phyloP scores from a whole-genome alignment of 805 yeast genomes.

The Ogataea philodendri region DNA sequence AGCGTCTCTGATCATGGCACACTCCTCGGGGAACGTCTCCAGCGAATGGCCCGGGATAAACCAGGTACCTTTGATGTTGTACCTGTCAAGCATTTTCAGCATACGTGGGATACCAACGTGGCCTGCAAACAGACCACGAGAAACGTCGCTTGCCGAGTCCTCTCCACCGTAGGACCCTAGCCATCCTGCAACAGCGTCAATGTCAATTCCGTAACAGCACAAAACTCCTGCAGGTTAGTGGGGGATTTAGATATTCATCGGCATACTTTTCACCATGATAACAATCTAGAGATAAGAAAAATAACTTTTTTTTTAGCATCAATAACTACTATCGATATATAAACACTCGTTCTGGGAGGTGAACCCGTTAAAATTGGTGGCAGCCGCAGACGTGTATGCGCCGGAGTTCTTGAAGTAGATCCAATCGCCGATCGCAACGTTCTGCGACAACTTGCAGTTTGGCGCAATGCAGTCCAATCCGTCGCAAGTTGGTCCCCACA shows the following conservation, averaged over 20 bases:
- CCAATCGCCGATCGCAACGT: constrained; percentile 88
- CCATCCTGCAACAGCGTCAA: constrained; percentile 41
- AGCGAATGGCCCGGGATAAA: constrained; percentile 39
- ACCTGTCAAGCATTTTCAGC: constrained; percentile 35
- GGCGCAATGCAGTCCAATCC: constrained; percentile 82
- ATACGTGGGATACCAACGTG: constrained; percentile 37
- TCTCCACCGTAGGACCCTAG: constrained; percentile 39
- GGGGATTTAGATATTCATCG: neutral
- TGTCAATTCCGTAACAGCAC: constrained; percentile 38
- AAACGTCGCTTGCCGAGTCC: constrained; percentile 36
- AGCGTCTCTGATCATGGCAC: constrained; percentile 34
- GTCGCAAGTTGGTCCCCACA: constrained; percentile 99
- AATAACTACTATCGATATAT: constrained; percentile 47
- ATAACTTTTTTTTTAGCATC: constrained; percentile 3
- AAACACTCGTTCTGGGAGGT: constrained; percentile 55
- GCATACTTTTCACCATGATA: constrained; percentile 8
- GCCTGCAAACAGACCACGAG: constrained; percentile 39
- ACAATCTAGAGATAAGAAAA: constrained; percentile 2
- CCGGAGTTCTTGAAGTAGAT: constrained; percentile 79
- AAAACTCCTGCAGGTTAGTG: constrained; percentile 27
- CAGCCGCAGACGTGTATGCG: constrained; percentile 89
- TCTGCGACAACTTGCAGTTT: constrained; percentile 50
- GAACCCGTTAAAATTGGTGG: constrained; percentile 93
- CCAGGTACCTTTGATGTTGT: constrained; percentile 39
- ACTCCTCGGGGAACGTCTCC: constrained; percentile 39